Conservation (phyloP, 2,329 filamentous ascomycete genomes). For the Tolypocladium inflatum region DNA sequence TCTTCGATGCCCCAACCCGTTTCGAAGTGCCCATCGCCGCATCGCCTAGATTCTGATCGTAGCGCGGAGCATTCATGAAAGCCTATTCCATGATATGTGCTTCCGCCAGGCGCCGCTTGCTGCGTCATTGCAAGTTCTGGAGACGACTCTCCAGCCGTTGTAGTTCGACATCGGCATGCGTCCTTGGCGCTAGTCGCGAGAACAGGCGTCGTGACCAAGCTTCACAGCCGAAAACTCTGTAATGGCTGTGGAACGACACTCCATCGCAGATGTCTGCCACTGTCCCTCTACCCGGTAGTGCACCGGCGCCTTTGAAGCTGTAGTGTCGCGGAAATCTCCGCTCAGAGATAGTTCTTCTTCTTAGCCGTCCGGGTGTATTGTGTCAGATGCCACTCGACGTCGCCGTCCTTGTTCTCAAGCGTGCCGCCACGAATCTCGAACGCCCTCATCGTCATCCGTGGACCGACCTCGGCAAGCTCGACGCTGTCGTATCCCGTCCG, state of each 20-base stretch:
- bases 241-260: background rate
- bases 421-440: conserved; percentile 92
- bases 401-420: conserved; percentile 87
- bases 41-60: background rate
- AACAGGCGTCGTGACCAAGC: background rate
- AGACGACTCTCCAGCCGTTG: background rate
- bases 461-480: conserved; percentile 81
- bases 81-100: background rate
- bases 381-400: conserved; percentile 92
- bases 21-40: background rate
- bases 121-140: background rate
- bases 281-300: background rate
- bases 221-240: background rate
- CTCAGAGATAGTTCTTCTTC: conserved; percentile 55
- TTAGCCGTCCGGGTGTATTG: conserved; percentile 88
- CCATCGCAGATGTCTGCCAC: background rate
- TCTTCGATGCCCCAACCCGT: background rate
- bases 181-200: background rate
- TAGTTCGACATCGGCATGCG: background rate
- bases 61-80: background rate
- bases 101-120: background rate
- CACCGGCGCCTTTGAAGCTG: background rate
- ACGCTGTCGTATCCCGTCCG: conserved; percentile 85
- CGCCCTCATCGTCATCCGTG: conserved; percentile 91
- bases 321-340: background rate